Conservation (phyloP, 2,329 filamentous ascomycete genomes). For the Colletotrichum sp. region DNA sequence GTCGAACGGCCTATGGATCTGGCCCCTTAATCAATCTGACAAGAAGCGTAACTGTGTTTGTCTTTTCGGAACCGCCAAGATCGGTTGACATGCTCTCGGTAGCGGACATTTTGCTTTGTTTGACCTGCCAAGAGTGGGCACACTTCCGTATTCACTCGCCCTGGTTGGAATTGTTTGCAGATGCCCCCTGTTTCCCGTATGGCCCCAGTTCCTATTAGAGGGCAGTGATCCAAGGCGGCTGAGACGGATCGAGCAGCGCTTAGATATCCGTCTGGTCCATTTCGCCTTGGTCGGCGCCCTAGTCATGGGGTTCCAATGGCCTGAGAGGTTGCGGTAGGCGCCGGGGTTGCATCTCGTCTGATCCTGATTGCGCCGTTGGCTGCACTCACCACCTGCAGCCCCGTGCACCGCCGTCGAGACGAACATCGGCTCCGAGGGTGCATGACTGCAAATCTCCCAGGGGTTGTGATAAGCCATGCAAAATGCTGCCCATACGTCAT, state of each 20-base stretch:
- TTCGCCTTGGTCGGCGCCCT: neutral
- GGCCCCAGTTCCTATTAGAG: neutral
- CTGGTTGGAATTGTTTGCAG: neutral
- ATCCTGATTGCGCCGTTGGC: neutral
- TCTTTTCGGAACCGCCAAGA: neutral
- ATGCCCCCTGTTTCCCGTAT: neutral
- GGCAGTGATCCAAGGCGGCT: neutral
- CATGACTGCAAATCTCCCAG: neutral
- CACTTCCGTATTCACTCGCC: neutral
- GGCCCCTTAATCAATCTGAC: neutral
- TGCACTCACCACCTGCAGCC: neutral
- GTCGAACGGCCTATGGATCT: neutral
- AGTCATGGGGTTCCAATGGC: neutral
- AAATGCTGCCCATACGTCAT: neutral
- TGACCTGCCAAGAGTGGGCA: neutral
- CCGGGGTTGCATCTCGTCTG: neutral
- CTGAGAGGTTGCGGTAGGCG: neutral
- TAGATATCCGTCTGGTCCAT: neutral
- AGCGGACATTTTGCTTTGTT: neutral
- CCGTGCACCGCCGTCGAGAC: neutral
- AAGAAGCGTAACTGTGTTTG: neutral
- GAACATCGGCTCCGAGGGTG: neutral
- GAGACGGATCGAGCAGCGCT: neutral
- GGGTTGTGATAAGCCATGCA: neutral
- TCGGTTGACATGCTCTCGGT: neutral